Conservation (phyloP, 805 yeast species). For the Nakazawaea molendinolei region DNA sequence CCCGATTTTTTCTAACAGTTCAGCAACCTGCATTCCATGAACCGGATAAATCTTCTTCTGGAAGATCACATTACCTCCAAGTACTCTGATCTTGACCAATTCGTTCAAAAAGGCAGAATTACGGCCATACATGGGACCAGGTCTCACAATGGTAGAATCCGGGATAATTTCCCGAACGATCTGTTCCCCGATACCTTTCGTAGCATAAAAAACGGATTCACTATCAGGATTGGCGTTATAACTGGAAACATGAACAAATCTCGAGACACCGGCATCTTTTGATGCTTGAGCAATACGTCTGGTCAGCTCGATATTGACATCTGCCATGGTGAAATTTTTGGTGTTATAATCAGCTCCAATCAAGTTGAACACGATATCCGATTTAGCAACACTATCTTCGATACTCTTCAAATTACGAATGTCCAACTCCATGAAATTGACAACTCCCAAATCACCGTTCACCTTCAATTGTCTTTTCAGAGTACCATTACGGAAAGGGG, state of each 20-base stretch:
- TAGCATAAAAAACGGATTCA: constrained; percentile 63
- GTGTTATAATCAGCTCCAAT: constrained; percentile 72
- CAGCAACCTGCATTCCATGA: constrained; percentile 73
- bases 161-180: constrained; percentile 63
- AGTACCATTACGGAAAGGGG: constrained; percentile 78
- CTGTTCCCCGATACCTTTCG: constrained; percentile 75
- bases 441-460: constrained; percentile 83
- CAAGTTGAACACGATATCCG: constrained; percentile 78
- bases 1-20: constrained; percentile 71
- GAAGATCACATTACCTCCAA: constrained; percentile 61
- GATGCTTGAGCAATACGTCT: constrained; percentile 71
- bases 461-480: constrained; percentile 73
- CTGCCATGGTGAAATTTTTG: constrained; percentile 77
- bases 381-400: constrained; percentile 69
- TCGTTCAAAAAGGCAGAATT: constrained; percentile 64
- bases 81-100: constrained; percentile 46
- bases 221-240: constrained; percentile 69
- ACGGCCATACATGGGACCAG: constrained; percentile 72
- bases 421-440: constrained; percentile 77
- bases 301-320: constrained; percentile 74
- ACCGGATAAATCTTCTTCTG: constrained; percentile 65
- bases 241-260: constrained; percentile 73
- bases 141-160: constrained; percentile 78
- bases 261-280: constrained; percentile 62
- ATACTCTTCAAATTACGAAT: constrained; percentile 70